A percentile compares a stretch with the other conserved stretches of the same genome.
These are phyloP conservation scores for Prunus campanulata DNA, from an alignment of 306 rosid genomes.

Conservation along the genomic window DNA sequence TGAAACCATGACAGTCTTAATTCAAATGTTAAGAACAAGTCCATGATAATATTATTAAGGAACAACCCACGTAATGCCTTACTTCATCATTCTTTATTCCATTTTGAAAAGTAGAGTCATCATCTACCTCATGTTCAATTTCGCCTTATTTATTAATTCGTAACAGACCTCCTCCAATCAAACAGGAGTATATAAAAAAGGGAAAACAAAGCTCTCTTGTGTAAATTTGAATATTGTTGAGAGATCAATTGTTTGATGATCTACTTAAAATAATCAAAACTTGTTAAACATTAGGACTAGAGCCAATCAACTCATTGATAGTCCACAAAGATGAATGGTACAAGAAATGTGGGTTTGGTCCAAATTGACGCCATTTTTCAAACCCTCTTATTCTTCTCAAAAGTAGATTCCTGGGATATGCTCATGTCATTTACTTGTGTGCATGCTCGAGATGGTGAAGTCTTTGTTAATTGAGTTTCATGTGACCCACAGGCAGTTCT, in stretches of 20 bases:
- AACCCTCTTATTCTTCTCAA: not conserved
- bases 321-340: not conserved
- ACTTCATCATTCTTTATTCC: too few species aligned
- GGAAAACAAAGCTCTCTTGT: not conserved
- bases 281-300: not conserved
- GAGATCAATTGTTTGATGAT: not conserved
- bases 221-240: not conserved
- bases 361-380: not conserved
- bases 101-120: not conserved
- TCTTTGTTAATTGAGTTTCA: not conserved
- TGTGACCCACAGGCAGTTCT: not conserved
- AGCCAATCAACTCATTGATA: not conserved
- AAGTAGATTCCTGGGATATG: conserved; percentile 16
- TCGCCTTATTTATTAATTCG: too few species aligned
- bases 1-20: too few species aligned
- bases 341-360: not conserved
- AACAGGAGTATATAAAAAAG: not conserved
- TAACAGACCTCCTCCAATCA: not conserved
- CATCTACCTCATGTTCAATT: not conserved
- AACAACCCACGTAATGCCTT: not conserved
- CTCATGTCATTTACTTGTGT: not conserved
- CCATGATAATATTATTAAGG: too few species aligned
- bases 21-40: too few species aligned
- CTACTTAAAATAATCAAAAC: not conserved
- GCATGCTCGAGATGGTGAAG: not conserved